Evolutionary conservation across 495 filamentous ascomycete species (phyloP).

Genomic region (Xylaria sp.): DNA sequence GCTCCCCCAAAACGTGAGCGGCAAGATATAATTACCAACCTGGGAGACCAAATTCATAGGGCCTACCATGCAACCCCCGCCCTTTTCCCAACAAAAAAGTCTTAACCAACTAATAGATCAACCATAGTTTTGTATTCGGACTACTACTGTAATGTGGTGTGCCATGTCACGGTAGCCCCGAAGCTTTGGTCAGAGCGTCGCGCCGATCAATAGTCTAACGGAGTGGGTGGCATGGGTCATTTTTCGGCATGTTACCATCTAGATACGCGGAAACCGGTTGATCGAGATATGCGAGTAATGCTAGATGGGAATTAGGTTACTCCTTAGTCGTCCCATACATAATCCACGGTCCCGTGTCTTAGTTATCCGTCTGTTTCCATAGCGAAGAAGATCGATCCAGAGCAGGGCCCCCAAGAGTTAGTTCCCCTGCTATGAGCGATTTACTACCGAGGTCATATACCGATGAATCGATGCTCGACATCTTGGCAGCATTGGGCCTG

Average conservation of each 20-base stretch:
- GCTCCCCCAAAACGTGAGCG: not conserved
- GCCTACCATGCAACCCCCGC: not conserved
- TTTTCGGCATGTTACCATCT: no score
- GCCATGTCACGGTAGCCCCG: no score
- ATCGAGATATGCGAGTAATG: not conserved
- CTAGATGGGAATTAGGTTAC: not conserved
- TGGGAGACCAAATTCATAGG: not conserved
- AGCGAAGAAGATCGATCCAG: not conserved
- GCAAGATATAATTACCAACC: not conserved
- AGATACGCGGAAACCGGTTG: not conserved
- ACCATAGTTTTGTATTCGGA: no score
- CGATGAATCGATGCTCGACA: not conserved
- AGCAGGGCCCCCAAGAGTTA: not conserved
- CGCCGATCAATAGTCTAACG: no score
- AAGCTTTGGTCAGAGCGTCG: no score
- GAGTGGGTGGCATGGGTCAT: no score
- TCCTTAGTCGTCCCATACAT: not conserved
- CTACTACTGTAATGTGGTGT: no score
- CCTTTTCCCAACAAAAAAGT: not conserved
- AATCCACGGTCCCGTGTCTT: no score
- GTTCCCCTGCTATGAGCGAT: not conserved
- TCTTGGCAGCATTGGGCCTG: not conserved
- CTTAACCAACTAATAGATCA: not conserved
- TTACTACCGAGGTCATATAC: not conserved
- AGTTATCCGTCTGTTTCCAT: no score